Percentiles rank a stretch among this genome's conserved stretches.
These are phyloP conservation scores for Graphilbum ipis-grandicollis DNA, from an alignment of 2,329 filamentous ascomycete genomes.

Conservation along the genomic window DNA sequence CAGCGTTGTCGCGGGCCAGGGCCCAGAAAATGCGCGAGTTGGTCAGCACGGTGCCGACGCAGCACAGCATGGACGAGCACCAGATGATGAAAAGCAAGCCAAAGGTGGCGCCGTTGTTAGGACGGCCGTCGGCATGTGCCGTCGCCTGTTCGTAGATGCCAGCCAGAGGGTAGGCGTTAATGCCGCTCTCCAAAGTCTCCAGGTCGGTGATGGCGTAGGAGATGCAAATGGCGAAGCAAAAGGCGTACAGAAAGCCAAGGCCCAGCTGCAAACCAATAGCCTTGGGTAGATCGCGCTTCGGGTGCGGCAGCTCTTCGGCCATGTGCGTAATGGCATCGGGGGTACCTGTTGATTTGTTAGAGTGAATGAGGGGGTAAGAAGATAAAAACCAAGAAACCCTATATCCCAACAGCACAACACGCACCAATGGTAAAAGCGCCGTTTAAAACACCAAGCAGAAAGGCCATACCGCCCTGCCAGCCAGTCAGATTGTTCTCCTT, in stretches of 20 bases:
- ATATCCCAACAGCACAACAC: neutral
- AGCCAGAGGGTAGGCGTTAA: conserved; percentile 41
- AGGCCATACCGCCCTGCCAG: conserved; percentile 42
- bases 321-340: conserved; percentile 46
- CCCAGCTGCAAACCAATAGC: conserved; percentile 31
- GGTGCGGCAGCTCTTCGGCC: conserved; percentile 38
- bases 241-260: conserved; percentile 28
- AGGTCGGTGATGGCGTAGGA: conserved; percentile 40
- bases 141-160: conserved; percentile 45
- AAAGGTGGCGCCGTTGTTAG: conserved; percentile 24
- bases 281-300: conserved; percentile 28
- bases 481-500: conserved; percentile 30
- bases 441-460: conserved; percentile 47
- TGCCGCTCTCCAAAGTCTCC: conserved; percentile 28
- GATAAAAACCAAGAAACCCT: neutral
- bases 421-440: conserved; percentile 41
- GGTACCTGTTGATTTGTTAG: conserved; percentile 25
- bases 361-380: neutral
- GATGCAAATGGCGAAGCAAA: conserved; percentile 30
- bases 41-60: conserved; percentile 33
- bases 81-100: conserved; percentile 18
- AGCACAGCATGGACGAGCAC: conserved; percentile 29
- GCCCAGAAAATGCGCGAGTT: conserved; percentile 24
- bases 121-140: conserved; percentile 20
- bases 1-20: conserved; percentile 41